Evolutionary conservation across 345 rosid species (phyloP), one percentile per base, ranked within the genome.

Genomic region (Bruguiera gymnorhiza): DNA sequence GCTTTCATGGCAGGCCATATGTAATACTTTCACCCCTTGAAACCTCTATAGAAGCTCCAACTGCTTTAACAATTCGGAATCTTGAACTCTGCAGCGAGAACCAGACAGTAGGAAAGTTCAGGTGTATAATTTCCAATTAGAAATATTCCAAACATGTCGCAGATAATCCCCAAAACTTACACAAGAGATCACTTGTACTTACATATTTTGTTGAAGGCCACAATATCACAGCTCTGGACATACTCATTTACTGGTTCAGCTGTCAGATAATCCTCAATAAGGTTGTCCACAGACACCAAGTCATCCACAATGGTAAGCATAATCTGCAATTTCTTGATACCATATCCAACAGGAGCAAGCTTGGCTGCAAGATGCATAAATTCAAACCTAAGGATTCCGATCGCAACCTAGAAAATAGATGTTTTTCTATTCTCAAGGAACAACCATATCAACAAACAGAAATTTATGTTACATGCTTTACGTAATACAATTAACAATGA

Each of bases 131-230:
- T 11, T 43, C 18, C 50, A 43, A 15, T 43, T 43, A 43, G 50
- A 43, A 43, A 43, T 43, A 43, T 43, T 43, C 18, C 50, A 13
- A 43, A 39, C 13, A 39, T 39, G 48, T 10, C 3, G 48, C 15
- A 43, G 50, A 43, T 13, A 13, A 43, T 43, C 16, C 50, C 50
- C 50, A 43, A 43, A 43, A 43, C 50, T 43, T 15, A 43, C 50
- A 3, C 50, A 18, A 29, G 23, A 29, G 32, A 46, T 27, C 18
- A 15, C 36, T 21, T 60, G 13, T 16, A 18, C 77, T 73, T 62
- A 78, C 95, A 91, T 4, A 91, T 91, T 71, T 91, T 91, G 86
- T 91, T 91, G 93, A 91, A 91, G 26, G 93, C 97, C 26, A 87
- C 93, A 66, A 91, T 89, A 73, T 91, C 97, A 50, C 97, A 89